phyloP scores from a whole-genome alignment of 441 rosid species.

The Eugenia klotzschiana region DNA sequence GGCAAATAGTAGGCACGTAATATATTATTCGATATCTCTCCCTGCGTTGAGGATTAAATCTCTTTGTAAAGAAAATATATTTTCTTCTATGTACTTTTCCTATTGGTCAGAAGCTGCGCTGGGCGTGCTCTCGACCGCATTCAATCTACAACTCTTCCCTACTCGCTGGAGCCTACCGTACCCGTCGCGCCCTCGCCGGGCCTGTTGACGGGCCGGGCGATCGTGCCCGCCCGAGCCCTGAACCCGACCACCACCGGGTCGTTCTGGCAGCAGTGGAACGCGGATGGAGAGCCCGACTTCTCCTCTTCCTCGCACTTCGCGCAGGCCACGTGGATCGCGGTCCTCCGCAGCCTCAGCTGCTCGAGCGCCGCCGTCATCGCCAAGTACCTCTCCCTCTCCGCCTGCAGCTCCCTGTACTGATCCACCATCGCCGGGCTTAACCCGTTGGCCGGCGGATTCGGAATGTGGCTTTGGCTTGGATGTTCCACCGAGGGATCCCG shows the following conservation, averaged over 20 bases:
- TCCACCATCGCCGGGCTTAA: neutral
- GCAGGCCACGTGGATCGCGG: conserved; percentile 4
- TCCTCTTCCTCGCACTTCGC: conserved; percentile 21
- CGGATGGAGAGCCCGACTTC: conserved; percentile 10
- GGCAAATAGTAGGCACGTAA: neutral
- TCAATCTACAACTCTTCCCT: neutral
- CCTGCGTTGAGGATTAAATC: neutral
- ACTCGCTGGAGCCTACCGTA: neutral
- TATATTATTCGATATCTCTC: neutral
- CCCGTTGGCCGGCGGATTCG: neutral
- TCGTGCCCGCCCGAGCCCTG: conserved; percentile 32
- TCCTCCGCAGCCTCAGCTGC: neutral
- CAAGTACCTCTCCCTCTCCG: conserved; percentile 22
- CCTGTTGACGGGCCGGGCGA: conserved; percentile 29
- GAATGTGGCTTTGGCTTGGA: neutral
- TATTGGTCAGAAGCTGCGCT: neutral
- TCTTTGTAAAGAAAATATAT: neutral
- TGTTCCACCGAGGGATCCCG: neutral
- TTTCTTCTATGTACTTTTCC: neutral
- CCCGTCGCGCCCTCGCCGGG: neutral
- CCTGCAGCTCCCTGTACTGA: conserved; percentile 8
- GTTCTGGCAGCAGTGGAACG: conserved; percentile 31
- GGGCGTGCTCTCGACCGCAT: neutral
- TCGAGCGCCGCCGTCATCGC: conserved; percentile 9
- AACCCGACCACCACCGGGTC: conserved; percentile 29